Conservation (phyloP, 805 yeast species). For the Cyberlindnera euphorbiiphila region DNA sequence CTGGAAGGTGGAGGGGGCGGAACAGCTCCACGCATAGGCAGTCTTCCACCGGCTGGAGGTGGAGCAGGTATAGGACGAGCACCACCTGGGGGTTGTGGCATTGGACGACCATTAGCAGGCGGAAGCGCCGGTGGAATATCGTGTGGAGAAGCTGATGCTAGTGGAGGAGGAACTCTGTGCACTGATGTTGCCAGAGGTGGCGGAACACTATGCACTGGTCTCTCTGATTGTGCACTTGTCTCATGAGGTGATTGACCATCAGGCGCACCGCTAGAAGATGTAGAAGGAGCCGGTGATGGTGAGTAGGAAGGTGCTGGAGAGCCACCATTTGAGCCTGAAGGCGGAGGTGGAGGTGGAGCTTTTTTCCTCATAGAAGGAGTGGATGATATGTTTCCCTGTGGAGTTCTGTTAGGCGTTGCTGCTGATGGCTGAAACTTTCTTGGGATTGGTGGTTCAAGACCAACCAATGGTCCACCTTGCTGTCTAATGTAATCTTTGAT, state of each 20-base stretch:
- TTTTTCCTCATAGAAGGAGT: slow-evolving; percentile 33
- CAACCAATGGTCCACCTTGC: slow-evolving; percentile 77
- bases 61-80: slow-evolving; percentile 8
- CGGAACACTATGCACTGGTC: slow-evolving; percentile 17
- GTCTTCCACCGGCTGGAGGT: neutral
- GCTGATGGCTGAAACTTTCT: slow-evolving; percentile 43
- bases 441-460: slow-evolving; percentile 82
- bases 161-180: slow-evolving; percentile 29
- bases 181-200: slow-evolving; percentile 9
- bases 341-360: slow-evolving; percentile 44
- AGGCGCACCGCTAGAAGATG: too few relatives aligned
- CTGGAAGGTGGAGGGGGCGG: slow-evolving; percentile 16
- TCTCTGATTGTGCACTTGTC: too few relatives aligned
- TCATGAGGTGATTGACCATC: slow-evolving; percentile 15
- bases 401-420: slow-evolving; percentile 32
- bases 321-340: slow-evolving; percentile 17
- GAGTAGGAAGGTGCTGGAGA: slow-evolving; percentile 2
- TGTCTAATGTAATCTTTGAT: slow-evolving; percentile 72
- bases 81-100: slow-evolving; percentile 8
- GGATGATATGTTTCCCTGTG: slow-evolving; percentile 23
- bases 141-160: slow-evolving; percentile 16
- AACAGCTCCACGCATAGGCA: too few relatives aligned
- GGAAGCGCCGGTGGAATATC: slow-evolving; percentile 5
- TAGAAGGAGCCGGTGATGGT: slow-evolving; percentile 15
- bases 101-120: slow-evolving; percentile 8